These are phyloP conservation scores for Stentor coeruleus DNA, from an alignment of 73 alveolate species.

Conservation along the genomic window DNA sequence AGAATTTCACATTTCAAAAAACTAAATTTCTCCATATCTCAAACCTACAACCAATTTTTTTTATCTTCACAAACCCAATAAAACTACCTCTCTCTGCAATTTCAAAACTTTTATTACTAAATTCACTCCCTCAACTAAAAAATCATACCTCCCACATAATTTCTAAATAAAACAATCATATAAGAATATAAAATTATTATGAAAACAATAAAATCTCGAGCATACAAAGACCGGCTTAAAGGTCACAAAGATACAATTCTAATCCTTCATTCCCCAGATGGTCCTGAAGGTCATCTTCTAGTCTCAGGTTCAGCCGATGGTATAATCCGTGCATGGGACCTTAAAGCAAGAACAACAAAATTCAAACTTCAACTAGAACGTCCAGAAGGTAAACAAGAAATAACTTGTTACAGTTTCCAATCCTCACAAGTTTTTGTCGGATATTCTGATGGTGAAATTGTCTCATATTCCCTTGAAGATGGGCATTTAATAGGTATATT, in stretches of 20 bases:
- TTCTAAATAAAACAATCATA: too few species aligned
- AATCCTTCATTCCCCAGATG: conserved; percentile 47
- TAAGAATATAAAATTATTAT: not conserved
- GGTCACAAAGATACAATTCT: conserved; percentile 59
- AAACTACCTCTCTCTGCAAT: too few species aligned
- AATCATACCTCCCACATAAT: too few species aligned
- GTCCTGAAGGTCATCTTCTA: conserved; percentile 45
- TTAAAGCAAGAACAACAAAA: not conserved
- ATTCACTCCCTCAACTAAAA: too few species aligned
- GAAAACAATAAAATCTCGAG: conserved; percentile 34
- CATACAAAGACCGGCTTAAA: conserved; percentile 54
- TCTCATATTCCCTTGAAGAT: conserved; percentile 35
- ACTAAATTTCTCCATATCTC: too few species aligned
- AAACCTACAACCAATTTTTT: too few species aligned
- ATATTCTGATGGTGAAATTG: conserved; percentile 57
- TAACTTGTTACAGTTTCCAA: conserved; percentile 28
- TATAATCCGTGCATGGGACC: conserved; percentile 35
- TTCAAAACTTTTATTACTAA: too few species aligned
- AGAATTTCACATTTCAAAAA: too few species aligned
- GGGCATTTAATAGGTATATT: conserved; percentile 40
- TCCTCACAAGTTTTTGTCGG: conserved; percentile 50
- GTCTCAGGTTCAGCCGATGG: conserved; percentile 65
- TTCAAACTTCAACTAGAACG: not conserved
- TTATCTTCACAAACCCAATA: too few species aligned
- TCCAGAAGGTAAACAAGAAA: conserved; percentile 21